Percentiles rank a stretch among this genome's conserved stretches.
These are phyloP conservation scores for Suillus variegatus DNA, from an alignment of 768 basidiomycete genomes.

Conservation along the genomic window DNA sequence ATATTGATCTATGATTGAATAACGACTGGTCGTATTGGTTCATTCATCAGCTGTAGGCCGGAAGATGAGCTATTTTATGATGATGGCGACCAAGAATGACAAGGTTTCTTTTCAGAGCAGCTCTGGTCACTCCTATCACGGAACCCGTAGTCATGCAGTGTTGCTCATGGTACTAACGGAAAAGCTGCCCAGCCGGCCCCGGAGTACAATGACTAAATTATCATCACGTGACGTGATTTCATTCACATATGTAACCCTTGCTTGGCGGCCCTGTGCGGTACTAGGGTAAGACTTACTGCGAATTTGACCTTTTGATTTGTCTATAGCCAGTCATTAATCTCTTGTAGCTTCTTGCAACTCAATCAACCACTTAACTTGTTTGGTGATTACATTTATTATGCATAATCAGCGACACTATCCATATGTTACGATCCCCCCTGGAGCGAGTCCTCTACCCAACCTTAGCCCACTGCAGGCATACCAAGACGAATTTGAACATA, in stretches of 20 bases:
- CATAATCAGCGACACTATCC: slow-evolving; percentile 34
- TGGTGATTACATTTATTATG: slow-evolving; percentile 15
- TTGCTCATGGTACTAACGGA: no score
- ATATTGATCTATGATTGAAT: slow-evolving; percentile 3
- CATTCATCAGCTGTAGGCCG: neutral
- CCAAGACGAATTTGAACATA: slow-evolving; percentile 33
- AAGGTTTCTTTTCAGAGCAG: neutral
- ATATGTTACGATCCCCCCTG: slow-evolving; percentile 39
- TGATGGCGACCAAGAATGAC: neutral
- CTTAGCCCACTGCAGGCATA: slow-evolving; percentile 30
- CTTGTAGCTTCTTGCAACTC: neutral
- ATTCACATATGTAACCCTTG: neutral
- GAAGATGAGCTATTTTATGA: neutral
- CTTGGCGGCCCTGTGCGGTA: neutral
- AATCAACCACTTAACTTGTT: neutral
- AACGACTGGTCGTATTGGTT: slow-evolving; percentile 3
- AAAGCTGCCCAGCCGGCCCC: no score
- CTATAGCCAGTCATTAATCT: neutral
- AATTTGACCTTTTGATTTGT: neutral
- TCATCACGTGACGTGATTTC: neutral
- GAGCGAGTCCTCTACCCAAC: slow-evolving; percentile 32
- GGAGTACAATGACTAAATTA: neutral
- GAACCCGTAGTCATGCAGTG: neutral
- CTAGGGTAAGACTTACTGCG: neutral
- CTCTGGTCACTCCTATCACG: neutral